These are phyloP conservation scores for Golubevia pallescens DNA, from an alignment of 1,284 basidiomycete species.

Conservation along the genomic window DNA sequence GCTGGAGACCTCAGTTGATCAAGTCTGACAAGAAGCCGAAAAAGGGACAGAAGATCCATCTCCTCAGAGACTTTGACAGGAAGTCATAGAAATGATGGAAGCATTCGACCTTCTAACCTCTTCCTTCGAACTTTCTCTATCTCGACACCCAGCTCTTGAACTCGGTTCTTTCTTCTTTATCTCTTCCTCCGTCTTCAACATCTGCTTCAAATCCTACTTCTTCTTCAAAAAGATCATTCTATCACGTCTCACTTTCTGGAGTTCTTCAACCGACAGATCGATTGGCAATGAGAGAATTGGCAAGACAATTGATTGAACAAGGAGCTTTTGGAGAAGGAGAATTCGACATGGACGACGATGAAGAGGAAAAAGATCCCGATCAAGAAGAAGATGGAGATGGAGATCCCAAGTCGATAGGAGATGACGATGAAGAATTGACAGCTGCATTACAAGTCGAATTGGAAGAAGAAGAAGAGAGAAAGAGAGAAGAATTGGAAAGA, in stretches of 20 bases:
- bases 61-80: too few relatives aligned
- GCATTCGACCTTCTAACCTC: neutral
- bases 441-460: constrained; percentile 2
- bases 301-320: constrained; percentile 45
- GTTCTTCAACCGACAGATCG: constrained; percentile 47
- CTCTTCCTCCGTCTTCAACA: neutral
- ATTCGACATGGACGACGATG: constrained; percentile 1
- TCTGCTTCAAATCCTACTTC: too few relatives aligned
- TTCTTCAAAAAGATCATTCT: constrained; percentile 14
- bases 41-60: too few relatives aligned
- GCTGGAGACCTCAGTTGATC: too few relatives aligned
- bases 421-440: neutral
- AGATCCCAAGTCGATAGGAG: constrained; percentile 9
- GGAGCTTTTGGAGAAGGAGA: constrained; percentile 30
- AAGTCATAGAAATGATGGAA: neutral
- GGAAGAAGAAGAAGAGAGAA: constrained; percentile 7
- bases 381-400: constrained; percentile 11
- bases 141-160: constrained; percentile 33
- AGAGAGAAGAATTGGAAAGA: constrained; percentile 7
- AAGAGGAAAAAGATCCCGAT: constrained; percentile 2
- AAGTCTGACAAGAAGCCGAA: too few relatives aligned
- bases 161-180: constrained; percentile 29
- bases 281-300: constrained; percentile 51
- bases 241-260: constrained; percentile 39
- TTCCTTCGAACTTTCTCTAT: neutral